Percentiles rank a stretch among this genome's conserved stretches.
These are phyloP conservation scores for Naganishia kalamii DNA, from an alignment of 768 basidiomycete genomes.

Conservation along the genomic window DNA sequence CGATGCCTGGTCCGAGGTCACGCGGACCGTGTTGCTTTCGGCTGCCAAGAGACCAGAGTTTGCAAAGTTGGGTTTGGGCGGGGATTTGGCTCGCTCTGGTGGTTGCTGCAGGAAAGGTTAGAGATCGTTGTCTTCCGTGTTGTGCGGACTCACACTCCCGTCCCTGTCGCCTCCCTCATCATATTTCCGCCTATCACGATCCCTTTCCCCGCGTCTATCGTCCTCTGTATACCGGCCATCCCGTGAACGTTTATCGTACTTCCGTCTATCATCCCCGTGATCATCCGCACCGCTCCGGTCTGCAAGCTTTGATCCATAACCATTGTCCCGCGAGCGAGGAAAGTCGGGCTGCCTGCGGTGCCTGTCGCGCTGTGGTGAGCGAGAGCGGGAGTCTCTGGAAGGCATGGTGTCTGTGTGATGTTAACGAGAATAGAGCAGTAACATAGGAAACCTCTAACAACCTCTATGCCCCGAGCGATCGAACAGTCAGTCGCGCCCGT, in stretches of 20 bases:
- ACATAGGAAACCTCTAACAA: not conserved
- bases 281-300: not conserved
- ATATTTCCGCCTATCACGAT: conserved; percentile 34
- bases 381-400: not conserved
- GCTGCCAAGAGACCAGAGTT: conserved; percentile 87
- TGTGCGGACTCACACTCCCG: not conserved
- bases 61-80: conserved; percentile 81
- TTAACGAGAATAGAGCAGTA: no score
- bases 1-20: conserved; percentile 55
- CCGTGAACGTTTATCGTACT: not conserved
- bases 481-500: not conserved
- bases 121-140: not conserved
- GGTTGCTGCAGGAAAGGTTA: not conserved
- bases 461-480: not conserved
- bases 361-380: not conserved
- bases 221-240: conserved; percentile 28
- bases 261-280: not conserved
- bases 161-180: conserved; percentile 26
- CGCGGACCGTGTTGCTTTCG: conserved; percentile 77
- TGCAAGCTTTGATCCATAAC: not conserved
- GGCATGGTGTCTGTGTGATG: not conserved
- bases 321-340: conserved; percentile 2
- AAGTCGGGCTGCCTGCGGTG: conserved; percentile 1
- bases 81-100: conserved; percentile 52
- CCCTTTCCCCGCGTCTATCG: conserved; percentile 42